Evolutionary conservation across 176 grass and related monocot genomes (phyloP).

Genomic region (Triticum turgidum): DNA sequence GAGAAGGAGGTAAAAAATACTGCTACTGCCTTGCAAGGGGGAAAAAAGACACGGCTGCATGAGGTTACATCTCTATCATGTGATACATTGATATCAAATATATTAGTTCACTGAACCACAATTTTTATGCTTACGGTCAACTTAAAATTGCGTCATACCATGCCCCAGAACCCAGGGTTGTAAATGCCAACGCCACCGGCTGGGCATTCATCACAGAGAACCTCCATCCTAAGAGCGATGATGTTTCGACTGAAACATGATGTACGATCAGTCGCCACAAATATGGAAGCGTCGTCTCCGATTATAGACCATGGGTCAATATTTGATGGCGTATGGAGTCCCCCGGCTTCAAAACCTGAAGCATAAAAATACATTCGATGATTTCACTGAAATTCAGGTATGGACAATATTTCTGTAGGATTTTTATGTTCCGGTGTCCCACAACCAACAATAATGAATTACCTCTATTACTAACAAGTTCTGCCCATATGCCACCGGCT

Average conservation of each 20-base stretch:
- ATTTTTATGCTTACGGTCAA: constrained; percentile 1
- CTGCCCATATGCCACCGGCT: constrained; percentile 95
- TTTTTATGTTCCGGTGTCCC: not conserved
- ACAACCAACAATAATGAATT: constrained; percentile 22
- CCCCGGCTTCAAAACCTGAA: constrained; percentile 95
- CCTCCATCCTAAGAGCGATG: constrained; percentile 82
- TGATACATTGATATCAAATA: not conserved
- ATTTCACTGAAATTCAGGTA: not conserved
- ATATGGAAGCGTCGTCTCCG: constrained; percentile 62
- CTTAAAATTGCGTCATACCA: constrained; percentile 47
- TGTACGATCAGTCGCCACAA: constrained; percentile 58
- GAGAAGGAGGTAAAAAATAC: not conserved
- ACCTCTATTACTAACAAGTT: constrained; percentile 95
- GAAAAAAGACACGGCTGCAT: not conserved
- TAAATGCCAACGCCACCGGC: constrained; percentile 81
- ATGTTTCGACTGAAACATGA: constrained; percentile 77
- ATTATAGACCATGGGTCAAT: constrained; percentile 79
- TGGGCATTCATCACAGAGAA: constrained; percentile 71
- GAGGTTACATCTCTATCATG: not conserved
- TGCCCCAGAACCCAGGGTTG: constrained; percentile 96
- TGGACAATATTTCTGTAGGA: not conserved
- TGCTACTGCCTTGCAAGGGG: not conserved
- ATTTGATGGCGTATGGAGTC: constrained; percentile 80
- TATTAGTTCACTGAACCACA: not conserved
- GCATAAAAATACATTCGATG: not conserved